phyloP scores from a whole-genome alignment of 768 basidiomycete genomes.

The Leucosporidium creatinivorum region DNA sequence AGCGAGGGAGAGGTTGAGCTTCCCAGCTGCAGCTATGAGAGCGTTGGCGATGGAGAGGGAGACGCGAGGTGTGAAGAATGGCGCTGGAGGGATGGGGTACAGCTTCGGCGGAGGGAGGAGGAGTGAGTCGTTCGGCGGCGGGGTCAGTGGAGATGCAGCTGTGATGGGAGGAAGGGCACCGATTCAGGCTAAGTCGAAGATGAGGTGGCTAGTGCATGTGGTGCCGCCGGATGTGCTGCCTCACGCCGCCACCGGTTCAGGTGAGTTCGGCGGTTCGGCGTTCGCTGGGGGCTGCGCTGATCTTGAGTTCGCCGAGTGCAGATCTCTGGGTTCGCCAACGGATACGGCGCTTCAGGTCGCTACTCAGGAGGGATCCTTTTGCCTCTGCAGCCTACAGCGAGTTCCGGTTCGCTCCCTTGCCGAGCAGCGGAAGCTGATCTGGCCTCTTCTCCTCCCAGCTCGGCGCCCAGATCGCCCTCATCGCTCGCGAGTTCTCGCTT shows the following conservation, averaged over 20 bases:
- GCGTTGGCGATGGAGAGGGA: too few species aligned
- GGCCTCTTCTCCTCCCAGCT: conserved; percentile 47
- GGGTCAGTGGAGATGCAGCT: not conserved
- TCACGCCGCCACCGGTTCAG: conserved; percentile 15
- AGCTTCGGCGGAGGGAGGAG: not conserved
- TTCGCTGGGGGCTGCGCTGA: not conserved
- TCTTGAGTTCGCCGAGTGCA: not conserved
- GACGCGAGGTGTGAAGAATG: too few species aligned
- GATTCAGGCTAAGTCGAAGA: not conserved
- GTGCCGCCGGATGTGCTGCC: conserved; percentile 14
- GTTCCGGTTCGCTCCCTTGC: not conserved
- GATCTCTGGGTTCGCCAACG: not conserved
- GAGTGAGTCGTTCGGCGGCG: not conserved
- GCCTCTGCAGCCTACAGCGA: conserved; percentile 10
- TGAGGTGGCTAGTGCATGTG: conserved; percentile 16
- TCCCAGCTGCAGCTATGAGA: too few species aligned
- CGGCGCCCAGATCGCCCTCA: conserved; percentile 66
- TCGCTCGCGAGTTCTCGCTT: conserved; percentile 73
- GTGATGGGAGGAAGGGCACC: not conserved
- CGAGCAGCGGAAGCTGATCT: too few species aligned
- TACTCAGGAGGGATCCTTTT: conserved; percentile 11
- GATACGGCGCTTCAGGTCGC: conserved; percentile 7
- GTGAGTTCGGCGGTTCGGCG: not conserved
- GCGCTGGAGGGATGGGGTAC: not conserved
- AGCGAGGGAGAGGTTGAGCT: too few species aligned